Base-by-base conservation (phyloP, 192 early-diverging fungal species). In the Coemansia sp. region DNA sequence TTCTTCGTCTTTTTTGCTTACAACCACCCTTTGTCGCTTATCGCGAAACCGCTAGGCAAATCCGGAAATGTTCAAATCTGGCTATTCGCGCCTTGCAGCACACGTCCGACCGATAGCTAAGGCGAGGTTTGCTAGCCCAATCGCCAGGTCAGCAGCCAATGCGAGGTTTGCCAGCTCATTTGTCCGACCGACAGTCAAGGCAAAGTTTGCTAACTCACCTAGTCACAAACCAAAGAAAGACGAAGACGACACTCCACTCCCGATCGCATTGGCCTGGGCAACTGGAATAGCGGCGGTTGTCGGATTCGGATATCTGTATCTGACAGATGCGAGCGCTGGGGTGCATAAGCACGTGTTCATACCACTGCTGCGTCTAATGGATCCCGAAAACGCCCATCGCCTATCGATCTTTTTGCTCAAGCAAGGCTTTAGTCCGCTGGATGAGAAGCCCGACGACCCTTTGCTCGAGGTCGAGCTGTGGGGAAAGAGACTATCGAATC, bases 371-470 rank as follows among this genome's bases (percentile, higher is more conserved):
- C 92, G 88, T 55, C 69, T 75, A 34, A 48, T 92, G 46, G 92
- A 93, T 66, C 66, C 91, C 5, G 94, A 95, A 58, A 69, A 84
- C 5, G 88, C 90, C 1, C 94, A 95, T 73, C 84, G 83, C 71
- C 65, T 90, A 45, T 78, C 85, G 5, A 87, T 95, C 35, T 65
- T 66, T 77, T 4, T 70, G 19, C 84, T 87, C 3, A 89, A 87
- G 71, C 74, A 75, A 62, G 87, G 89, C 6, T 66, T 93, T 34
- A 66, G 59, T 19, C 89, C 94, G 6, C 63, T 69, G 42, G 92
- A 95, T 64, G 75, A 83, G 55, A 68, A 63, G 23, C 32, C 65
- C 0, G 89, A 93, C 63, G 77, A 85, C 45, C 66, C 67, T 20
- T 63, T 76, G 55, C 81, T 87, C 38, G 80, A 83, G 70, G 82